These are phyloP conservation scores for Stachybotrys chlorohalonatus DNA, from an alignment of 2,329 filamentous ascomycete species.

Conservation along the genomic window DNA sequence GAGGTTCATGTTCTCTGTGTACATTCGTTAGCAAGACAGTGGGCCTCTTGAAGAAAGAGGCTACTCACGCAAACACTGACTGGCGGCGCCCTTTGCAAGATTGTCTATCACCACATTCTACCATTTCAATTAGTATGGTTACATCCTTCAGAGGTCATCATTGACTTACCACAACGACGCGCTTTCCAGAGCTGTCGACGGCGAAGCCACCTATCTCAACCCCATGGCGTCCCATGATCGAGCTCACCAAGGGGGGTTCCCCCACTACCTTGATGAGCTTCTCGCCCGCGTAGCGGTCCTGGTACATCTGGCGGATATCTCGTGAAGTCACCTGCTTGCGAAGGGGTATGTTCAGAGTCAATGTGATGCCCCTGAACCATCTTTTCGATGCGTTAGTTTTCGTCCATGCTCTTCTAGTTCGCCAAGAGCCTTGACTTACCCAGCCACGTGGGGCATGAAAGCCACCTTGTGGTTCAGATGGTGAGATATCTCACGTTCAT, in stretches of 20 bases:
- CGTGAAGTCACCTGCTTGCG: conserved; percentile 80
- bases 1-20: conserved; percentile 79
- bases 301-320: conserved; percentile 89
- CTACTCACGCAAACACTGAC: conserved; percentile 76
- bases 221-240: conserved; percentile 75
- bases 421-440: background rate
- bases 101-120: conserved; percentile 78
- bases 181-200: conserved; percentile 81
- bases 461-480: conserved; percentile 68
- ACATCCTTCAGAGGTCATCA: background rate
- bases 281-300: conserved; percentile 92
- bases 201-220: conserved; percentile 93
- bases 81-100: conserved; percentile 82
- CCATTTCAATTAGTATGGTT: background rate
- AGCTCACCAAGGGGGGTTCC: conserved; percentile 77
- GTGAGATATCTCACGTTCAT: conserved; percentile 79
- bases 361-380: conserved; percentile 94
- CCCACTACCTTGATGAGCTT: conserved; percentile 89
- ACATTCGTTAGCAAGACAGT: conserved; percentile 1
- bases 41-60: background rate
- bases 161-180: conserved; percentile 52
- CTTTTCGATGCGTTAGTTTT: conserved; percentile 41
- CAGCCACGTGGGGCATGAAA: conserved; percentile 77
- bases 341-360: conserved; percentile 84
- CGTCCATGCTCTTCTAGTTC: background rate